Conservation (phyloP, 768 basidiomycete genomes). For the Rhizopogon vesiculosus region DNA sequence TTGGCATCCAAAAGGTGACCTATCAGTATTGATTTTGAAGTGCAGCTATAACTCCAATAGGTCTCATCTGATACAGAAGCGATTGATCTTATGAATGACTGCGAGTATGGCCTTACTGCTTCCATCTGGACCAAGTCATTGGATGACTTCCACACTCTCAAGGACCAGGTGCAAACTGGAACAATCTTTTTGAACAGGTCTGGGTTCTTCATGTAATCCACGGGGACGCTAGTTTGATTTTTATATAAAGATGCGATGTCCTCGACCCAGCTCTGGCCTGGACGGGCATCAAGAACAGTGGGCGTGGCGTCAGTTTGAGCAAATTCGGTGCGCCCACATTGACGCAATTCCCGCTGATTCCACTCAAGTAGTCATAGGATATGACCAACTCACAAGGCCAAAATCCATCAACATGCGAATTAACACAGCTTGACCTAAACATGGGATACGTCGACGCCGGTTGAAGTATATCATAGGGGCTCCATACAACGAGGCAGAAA, state of each 20-base stretch:
- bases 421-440: constrained; percentile 33
- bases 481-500: constrained; percentile 68
- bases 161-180: constrained; percentile 75
- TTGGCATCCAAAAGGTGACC: constrained; percentile 86
- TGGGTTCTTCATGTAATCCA: not conserved
- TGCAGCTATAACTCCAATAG: constrained; percentile 26
- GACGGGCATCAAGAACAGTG: constrained; percentile 93
- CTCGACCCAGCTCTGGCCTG: constrained; percentile 92
- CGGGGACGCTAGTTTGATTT: not conserved
- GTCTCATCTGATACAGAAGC: constrained; percentile 87
- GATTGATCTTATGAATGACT: constrained; percentile 91
- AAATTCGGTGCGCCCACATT: constrained; percentile 66
- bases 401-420: constrained; percentile 85
- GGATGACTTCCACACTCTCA: constrained; percentile 56
- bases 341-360: not conserved
- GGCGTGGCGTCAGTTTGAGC: constrained; percentile 86
- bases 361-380: constrained; percentile 45
- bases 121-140: constrained; percentile 93
- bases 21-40: not conserved
- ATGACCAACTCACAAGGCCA: constrained; percentile 78
- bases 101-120: constrained; percentile 89
- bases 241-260: constrained; percentile 62
- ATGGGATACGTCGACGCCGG: not conserved
- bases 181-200: constrained; percentile 92
- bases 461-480: not conserved